phyloP scores from a whole-genome alignment of 208 protist genomes.

The Histomonas meleagridis region DNA sequence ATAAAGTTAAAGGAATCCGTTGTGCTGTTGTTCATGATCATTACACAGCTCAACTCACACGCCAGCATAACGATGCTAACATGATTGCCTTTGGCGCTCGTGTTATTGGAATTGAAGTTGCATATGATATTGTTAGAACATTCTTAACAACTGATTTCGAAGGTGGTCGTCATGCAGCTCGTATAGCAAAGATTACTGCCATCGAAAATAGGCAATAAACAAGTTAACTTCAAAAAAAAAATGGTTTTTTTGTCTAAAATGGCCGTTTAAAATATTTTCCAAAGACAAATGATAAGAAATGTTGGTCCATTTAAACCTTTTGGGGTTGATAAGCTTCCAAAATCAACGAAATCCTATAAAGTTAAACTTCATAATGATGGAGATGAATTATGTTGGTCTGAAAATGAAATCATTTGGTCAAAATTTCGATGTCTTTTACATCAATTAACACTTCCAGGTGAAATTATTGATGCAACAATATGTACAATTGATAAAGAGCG shows the following conservation, averaged over 20 bases:
- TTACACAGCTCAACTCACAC: not conserved
- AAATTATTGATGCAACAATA: not conserved
- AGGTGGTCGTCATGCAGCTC: not conserved
- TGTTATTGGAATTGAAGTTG: not conserved
- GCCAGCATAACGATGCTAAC: constrained; percentile 19
- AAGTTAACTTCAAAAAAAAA: too few species aligned
- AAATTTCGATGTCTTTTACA: constrained; percentile 7
- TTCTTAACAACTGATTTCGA: not conserved
- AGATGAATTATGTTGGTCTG: not conserved
- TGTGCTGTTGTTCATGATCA: constrained; percentile 17
- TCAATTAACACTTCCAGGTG: not conserved
- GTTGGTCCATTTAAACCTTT: not conserved
- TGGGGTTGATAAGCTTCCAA: not conserved
- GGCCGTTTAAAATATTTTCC: too few species aligned
- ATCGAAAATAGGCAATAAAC: too few species aligned
- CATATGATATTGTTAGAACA: not conserved
- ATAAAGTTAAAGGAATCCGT: not conserved
- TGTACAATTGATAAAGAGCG: not conserved
- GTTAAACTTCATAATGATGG: not conserved
- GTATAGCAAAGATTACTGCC: not conserved
- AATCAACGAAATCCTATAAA: not conserved
- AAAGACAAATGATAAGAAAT: not conserved
- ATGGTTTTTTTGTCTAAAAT: too few species aligned
- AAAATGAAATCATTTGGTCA: constrained; percentile 23
- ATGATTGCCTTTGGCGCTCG: not conserved